These are phyloP conservation scores for Porphyrellus sp. DNA, from an alignment of 1,284 basidiomycete species.

Conservation along the genomic window DNA sequence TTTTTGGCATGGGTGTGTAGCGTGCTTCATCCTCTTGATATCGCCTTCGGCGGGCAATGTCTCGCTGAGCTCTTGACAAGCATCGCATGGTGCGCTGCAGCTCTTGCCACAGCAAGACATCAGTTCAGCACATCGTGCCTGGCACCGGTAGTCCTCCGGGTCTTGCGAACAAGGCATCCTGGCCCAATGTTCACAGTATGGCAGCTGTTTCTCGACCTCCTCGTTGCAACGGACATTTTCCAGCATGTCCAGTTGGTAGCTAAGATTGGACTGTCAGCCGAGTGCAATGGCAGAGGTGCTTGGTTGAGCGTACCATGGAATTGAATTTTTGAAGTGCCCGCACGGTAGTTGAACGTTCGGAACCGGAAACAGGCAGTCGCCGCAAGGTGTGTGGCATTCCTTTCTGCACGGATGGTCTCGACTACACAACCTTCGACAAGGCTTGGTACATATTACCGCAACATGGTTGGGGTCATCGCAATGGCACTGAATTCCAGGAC, in stretches of 20 bases:
- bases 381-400: constrained; percentile 54
- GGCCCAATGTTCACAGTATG: constrained; percentile 55
- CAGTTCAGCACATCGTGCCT: constrained; percentile 40
- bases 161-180: constrained; percentile 47
- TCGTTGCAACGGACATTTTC: constrained; percentile 45
- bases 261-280: constrained; percentile 28
- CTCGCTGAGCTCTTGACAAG: constrained; percentile 45
- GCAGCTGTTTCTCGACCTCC: constrained; percentile 45
- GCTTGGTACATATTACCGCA: constrained; percentile 47
- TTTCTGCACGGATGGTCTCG: constrained; percentile 60
- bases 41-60: not conserved
- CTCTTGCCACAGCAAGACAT: constrained; percentile 56
- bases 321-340: constrained; percentile 48
- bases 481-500: constrained; percentile 53
- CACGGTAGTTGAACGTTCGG: constrained; percentile 57
- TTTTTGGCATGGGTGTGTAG: constrained; percentile 50
- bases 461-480: constrained; percentile 58
- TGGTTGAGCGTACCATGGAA: constrained; percentile 51
- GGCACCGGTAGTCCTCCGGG: constrained; percentile 42
- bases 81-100: constrained; percentile 49
- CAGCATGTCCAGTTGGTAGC: constrained; percentile 47
- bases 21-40: constrained; percentile 40
- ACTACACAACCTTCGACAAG: constrained; percentile 52
- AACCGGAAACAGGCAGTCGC: constrained; percentile 52
- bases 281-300: not conserved